Percentiles rank a stretch among this genome's conserved stretches.
These are phyloP conservation scores for Aspergillus hancockii DNA, from an alignment of 495 filamentous ascomycete species.

Conservation along the genomic window DNA sequence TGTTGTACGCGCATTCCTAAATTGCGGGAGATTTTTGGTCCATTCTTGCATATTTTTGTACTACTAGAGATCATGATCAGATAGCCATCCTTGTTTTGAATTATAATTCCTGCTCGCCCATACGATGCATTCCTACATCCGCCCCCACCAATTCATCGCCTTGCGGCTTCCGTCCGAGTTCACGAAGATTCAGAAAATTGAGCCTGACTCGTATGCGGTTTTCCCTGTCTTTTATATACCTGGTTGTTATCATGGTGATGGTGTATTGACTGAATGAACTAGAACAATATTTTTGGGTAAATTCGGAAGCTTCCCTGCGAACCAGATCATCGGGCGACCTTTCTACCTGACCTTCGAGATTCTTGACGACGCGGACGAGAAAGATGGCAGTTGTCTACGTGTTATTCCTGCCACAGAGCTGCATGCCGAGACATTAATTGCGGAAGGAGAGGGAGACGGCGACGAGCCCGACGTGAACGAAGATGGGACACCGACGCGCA, in stretches of 20 bases:
- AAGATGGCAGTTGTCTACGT: slow-evolving; percentile 63
- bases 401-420: slow-evolving; percentile 81
- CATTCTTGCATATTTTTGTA: background rate
- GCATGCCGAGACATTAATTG: slow-evolving; percentile 68
- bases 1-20: background rate
- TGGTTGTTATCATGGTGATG: background rate
- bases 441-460: slow-evolving; percentile 55
- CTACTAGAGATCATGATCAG: background rate
- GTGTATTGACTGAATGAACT: slow-evolving; percentile 23
- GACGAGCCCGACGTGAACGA: slow-evolving; percentile 52
- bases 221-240: slow-evolving; percentile 21
- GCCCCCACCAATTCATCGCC: slow-evolving; percentile 62
- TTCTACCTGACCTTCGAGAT: slow-evolving; percentile 91
- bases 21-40: background rate
- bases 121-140: slow-evolving; percentile 53
- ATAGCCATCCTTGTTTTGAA: background rate
- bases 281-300: slow-evolving; percentile 85
- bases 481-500: slow-evolving; percentile 67
- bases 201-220: slow-evolving; percentile 70
- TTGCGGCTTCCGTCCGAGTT: slow-evolving; percentile 69
- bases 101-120: background rate
- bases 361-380: slow-evolving; percentile 65
- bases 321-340: slow-evolving; percentile 82
- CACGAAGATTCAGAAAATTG: slow-evolving; percentile 62
- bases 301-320: slow-evolving; percentile 84